Conservation (phyloP, 768 basidiomycete genomes). For the Clitopilus passeckerianus region DNA sequence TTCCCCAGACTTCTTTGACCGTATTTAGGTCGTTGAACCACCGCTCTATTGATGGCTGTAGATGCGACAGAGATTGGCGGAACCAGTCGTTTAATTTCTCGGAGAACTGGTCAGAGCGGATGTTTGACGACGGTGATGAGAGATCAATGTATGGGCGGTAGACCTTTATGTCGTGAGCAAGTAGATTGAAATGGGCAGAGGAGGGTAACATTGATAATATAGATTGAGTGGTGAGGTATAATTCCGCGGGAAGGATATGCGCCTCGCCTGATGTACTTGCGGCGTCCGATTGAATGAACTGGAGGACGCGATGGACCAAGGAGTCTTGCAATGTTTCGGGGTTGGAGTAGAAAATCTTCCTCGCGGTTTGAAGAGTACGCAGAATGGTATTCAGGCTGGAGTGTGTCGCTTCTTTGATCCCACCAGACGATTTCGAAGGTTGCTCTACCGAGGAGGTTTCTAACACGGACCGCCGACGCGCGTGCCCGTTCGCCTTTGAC, state of each 20-base stretch:
- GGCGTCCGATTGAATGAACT: conserved; percentile 55
- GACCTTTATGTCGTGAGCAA: conserved; percentile 63
- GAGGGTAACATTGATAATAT: conserved; percentile 75
- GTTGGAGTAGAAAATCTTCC: conserved; percentile 47
- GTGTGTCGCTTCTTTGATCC: conserved; percentile 51
- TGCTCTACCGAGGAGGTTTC: conserved; percentile 9
- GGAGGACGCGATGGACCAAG: conserved; percentile 52
- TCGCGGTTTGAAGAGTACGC: conserved; percentile 52
- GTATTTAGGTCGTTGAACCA: conserved; percentile 61
- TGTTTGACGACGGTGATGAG: conserved; percentile 48
- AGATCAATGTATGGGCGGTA: conserved; percentile 88
- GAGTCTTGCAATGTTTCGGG: conserved; percentile 25
- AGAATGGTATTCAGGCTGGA: conserved; percentile 50
- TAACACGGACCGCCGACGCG: conserved; percentile 13
- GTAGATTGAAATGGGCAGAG: conserved; percentile 73
- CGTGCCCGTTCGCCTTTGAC: conserved; percentile 29
- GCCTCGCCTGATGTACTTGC: conserved; percentile 13
- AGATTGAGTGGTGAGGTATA: conserved; percentile 60
- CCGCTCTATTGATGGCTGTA: conserved; percentile 38
- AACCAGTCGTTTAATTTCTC: conserved; percentile 64
- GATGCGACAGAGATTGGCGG: conserved; percentile 36
- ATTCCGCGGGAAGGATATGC: conserved; percentile 38
- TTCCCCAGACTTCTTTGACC: conserved; percentile 66
- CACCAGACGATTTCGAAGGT: conserved; percentile 33
- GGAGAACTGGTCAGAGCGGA: conserved; percentile 37